Evolutionary conservation across 1,284 basidiomycete species (phyloP), one percentile per base, ranked within the genome.

Genomic region (Leccinum glutinopallens): DNA sequence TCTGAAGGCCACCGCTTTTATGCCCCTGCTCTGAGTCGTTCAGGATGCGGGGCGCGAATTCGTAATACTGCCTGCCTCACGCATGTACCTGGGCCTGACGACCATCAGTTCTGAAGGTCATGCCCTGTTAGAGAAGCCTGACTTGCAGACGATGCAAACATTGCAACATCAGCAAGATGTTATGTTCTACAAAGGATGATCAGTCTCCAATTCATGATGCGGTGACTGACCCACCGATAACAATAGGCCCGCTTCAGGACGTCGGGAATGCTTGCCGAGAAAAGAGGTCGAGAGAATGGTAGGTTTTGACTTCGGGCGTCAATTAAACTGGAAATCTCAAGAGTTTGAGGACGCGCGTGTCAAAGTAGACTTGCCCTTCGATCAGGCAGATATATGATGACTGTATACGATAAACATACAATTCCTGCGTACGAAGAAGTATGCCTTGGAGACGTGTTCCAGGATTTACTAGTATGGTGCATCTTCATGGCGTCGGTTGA

Each of bases 241-340:
- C 37, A 41, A n/a, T n/a, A n/a, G 41, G 41, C 41, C 41, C 17
- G 41, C 41, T 43, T 43, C 41, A 43, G 41, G 41, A 43, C 41
- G 41, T 43, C 41, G 41, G 41, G 41, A 43, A 43, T 1, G 81
- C 80, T 71, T 93, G 90, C 91, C 92, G 94, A 0, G 89, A 89
- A 72, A 93, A 91, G 53, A 87, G 82, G 66, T 92, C 91, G 8
- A 94, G 79, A 0, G 87, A 84, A 71, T 96, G 93, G 10, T 89
- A 84, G 4, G 83, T 81, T 73, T 86, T 91, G 22, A 89, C 84
- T 66, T 91, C 90, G 15, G 90, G 87, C 87, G 97, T 93, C 13
- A 89, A 89, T 65, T 99, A 80, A 59, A 98, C 84, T 0, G 97
- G 97, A 80, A 97, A 97, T 69, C 92, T 92, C 17, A 84, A 77